These are phyloP conservation scores for Trichothecium roseum DNA, from an alignment of 2,329 filamentous ascomycete species.

Conservation along the genomic window DNA sequence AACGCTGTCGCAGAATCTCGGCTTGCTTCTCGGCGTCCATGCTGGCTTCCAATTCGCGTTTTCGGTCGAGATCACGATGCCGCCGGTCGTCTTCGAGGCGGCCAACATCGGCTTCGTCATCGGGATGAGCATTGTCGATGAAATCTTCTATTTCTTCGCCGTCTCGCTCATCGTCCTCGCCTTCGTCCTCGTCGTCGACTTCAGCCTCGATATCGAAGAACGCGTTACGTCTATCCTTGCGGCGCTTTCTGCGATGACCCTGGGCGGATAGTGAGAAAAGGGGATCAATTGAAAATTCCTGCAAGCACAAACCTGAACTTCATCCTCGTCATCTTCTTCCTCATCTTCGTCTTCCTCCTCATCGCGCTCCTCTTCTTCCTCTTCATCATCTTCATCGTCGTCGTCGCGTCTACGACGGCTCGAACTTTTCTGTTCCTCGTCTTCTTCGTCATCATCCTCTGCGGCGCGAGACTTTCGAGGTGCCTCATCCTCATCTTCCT, in stretches of 20 bases:
- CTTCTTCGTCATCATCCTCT: constrained; percentile 22
- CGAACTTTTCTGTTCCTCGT: constrained; percentile 22
- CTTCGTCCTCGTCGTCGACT: constrained; percentile 89
- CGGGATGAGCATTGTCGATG: constrained; percentile 81
- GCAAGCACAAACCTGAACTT: constrained; percentile 43
- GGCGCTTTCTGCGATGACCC: constrained; percentile 71
- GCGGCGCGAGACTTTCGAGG: constrained; percentile 4
- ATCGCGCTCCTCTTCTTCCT: constrained; percentile 33
- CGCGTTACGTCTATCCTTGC: constrained; percentile 63
- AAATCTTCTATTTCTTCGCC: constrained; percentile 74
- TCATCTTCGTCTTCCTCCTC: constrained; percentile 52
- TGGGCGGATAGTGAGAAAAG: constrained; percentile 15
- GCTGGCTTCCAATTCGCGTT: constrained; percentile 76
- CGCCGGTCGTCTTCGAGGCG: constrained; percentile 81
- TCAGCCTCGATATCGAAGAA: constrained; percentile 98
- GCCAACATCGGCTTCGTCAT: constrained; percentile 73
- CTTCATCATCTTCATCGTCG: constrained; percentile 29
- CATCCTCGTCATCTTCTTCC: constrained; percentile 53
- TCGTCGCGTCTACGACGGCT: constrained; percentile 21
- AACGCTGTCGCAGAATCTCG: constrained; percentile 74
- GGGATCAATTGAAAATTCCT: background rate
- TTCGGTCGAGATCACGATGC: constrained; percentile 88
- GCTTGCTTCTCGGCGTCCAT: constrained; percentile 93
- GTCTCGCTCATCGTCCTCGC: constrained; percentile 82
- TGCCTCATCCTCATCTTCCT: constrained; percentile 23